Evolutionary conservation across 2,329 filamentous ascomycete genomes (phyloP), one percentile per base, ranked within the genome.

Genomic region (Gnomoniopsis smithogilvyi): DNA sequence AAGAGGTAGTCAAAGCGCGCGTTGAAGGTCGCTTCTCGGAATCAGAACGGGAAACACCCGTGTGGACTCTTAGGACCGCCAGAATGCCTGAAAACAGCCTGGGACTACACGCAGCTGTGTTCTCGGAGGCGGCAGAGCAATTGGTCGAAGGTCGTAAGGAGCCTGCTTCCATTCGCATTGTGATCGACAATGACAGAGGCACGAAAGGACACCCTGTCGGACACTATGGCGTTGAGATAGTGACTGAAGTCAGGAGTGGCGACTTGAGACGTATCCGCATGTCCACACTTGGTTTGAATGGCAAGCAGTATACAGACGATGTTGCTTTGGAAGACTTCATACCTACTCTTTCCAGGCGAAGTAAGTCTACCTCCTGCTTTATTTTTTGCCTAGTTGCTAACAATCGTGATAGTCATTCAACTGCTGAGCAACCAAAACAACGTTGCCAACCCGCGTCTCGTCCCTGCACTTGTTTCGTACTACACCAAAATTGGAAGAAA

Each of bases 1-100:
- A 98, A 73, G 95, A 98, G 64, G 80, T 97, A 14, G 85, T 87
- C 51, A 96, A 94, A 74, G 92, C 93, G 10, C 86, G 88, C 64
- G 86, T 97, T 15, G 94, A 97, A 73, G 89, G 87, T 6, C 85
- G 93, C 12, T 96, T 96, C 67, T 78, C 90, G 0, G 92, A 96
- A 70, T 72, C 78, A n/a, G 91, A 96, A 75, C 85, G 93, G 60
- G 92, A 96, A 71, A 84, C 88, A 60, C 81, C 87, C 17, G 86
- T 83, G 66, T 97, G 92, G 92, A 90, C 90, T 34, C 82, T 96
- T 34, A 85, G 92, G 41, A 89, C 87, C 21, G 82, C 85, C 15
- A 83, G 81, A 60, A 82, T 86, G 70, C 80, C 82, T 41, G 88
- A 87, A 67, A 81, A 76, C 60, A 82, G 80, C 56, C 72, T 88